Evolutionary conservation across 495 filamentous ascomycete species (phyloP).

Genomic region (Xylaria sp.): DNA sequence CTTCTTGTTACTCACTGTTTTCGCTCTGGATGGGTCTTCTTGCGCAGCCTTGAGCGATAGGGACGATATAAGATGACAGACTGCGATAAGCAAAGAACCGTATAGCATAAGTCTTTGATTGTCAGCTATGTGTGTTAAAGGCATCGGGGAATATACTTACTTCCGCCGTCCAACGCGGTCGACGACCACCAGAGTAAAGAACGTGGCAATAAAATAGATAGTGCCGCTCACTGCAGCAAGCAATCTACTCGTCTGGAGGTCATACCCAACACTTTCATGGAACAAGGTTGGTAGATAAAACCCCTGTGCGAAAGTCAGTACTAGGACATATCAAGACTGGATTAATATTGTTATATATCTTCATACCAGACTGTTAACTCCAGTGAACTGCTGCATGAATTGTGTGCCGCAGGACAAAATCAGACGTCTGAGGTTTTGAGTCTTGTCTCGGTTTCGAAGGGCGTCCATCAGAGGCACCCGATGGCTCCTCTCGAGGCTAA

Average conservation of each 20-base stretch:
- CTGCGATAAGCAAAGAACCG: constrained; percentile 32
- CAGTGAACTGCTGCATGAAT: constrained; percentile 44
- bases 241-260: constrained; percentile 37
- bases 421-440: constrained; percentile 43
- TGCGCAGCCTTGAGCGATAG: constrained; percentile 35
- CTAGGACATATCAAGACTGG: background rate
- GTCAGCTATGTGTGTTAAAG: background rate
- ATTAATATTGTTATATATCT: constrained; percentile 3
- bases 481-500: constrained; percentile 42
- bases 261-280: constrained; percentile 37
- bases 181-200: constrained; percentile 37
- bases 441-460: constrained; percentile 43
- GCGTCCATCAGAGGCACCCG: constrained; percentile 35
- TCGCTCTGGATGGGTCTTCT: constrained; percentile 30
- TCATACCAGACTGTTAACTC: constrained; percentile 33
- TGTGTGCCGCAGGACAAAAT: constrained; percentile 42
- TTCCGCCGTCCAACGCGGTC: constrained; percentile 43
- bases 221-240: constrained; percentile 41
- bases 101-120: constrained; percentile 35
- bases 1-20: constrained; percentile 26
- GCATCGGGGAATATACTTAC: constrained; percentile 18
- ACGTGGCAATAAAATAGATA: constrained; percentile 41
- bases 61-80: constrained; percentile 43
- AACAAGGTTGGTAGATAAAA: constrained; percentile 43
- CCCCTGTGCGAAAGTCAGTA: constrained; percentile 29